Evolutionary conservation across 2,329 filamentous ascomycete species (phyloP).

Genomic region (Fusarium sp.): DNA sequence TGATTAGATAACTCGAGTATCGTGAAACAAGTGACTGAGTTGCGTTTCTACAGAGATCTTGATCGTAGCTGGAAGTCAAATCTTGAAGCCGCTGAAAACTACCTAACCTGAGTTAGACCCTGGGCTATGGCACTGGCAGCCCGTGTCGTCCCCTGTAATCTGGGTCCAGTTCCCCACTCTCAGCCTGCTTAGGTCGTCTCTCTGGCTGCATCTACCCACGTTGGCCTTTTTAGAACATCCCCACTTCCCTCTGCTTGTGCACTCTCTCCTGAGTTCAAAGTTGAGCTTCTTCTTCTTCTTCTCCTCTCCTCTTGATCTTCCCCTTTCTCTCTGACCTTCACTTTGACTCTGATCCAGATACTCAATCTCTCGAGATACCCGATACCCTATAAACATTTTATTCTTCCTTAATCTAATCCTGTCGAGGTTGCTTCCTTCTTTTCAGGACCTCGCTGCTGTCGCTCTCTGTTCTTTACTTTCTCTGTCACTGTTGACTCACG

Average conservation of each 20-base stretch:
- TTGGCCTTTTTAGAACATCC: conserved; percentile 42
- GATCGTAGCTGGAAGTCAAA: conserved; percentile 5
- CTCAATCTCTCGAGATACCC: conserved; percentile 36
- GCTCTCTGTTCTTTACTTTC: conserved; percentile 36
- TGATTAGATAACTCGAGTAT: conserved; percentile 2
- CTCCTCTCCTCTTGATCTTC: conserved; percentile 9
- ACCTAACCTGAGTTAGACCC: conserved; percentile 4
- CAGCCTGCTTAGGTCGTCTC: conserved; percentile 19
- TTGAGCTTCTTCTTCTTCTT: conserved; percentile 25
- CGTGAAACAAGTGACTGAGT: background rate
- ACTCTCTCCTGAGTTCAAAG: conserved; percentile 39
- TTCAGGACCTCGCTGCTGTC: conserved; percentile 38
- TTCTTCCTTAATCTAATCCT: conserved; percentile 40
- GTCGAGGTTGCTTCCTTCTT: conserved; percentile 39
- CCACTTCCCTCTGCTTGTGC: conserved; percentile 27
- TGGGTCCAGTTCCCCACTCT: conserved; percentile 22
- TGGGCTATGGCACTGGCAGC: conserved; percentile 10
- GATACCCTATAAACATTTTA: conserved; percentile 12
- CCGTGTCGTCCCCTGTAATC: conserved; percentile 10
- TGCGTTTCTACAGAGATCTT: conserved; percentile 21
- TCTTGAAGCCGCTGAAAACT: conserved; percentile 3
- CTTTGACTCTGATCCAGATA: conserved; percentile 22
- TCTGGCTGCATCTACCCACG: conserved; percentile 41
- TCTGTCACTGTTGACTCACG: conserved; percentile 24
- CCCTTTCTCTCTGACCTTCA: conserved; percentile 27